Evolutionary conservation across 1,139 yeast species (phyloP).

Genomic region (Kodamaea alishanica): DNA sequence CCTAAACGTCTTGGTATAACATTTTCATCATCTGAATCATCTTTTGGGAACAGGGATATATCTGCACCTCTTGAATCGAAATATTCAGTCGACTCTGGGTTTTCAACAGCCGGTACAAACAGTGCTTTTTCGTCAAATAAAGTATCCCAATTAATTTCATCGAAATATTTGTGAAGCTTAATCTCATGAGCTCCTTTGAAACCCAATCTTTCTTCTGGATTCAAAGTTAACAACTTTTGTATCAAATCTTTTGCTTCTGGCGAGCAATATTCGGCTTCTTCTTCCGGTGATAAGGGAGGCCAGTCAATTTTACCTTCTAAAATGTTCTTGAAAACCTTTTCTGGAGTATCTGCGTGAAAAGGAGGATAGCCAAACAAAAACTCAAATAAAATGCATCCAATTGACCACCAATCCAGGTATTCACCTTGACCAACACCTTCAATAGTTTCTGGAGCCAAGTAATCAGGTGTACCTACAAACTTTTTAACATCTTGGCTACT

Average conservation of each 20-base stretch:
- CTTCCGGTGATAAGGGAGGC: conserved; percentile 62
- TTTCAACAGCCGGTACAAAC: conserved; percentile 73
- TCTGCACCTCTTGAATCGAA: conserved; percentile 90
- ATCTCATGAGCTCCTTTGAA: conserved; percentile 75
- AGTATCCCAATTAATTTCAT: conserved; percentile 68
- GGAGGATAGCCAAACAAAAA: conserved; percentile 94
- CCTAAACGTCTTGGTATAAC: conserved; percentile 4
- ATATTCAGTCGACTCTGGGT: conserved; percentile 88
- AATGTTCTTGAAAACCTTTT: conserved; percentile 77
- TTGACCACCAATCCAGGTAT: conserved; percentile 97
- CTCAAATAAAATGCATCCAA: conserved; percentile 93
- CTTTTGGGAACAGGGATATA: conserved; percentile 57
- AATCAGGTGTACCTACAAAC: conserved; percentile 97
- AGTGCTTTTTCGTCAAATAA: conserved; percentile 75
- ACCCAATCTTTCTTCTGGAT: conserved; percentile 71
- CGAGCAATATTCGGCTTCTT: conserved; percentile 52
- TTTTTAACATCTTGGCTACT: conserved; percentile 40
- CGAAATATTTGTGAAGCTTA: conserved; percentile 71
- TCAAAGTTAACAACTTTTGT: conserved; percentile 52
- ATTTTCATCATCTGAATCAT: conserved; percentile 37
- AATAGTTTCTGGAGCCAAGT: conserved; percentile 94
- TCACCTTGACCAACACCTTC: conserved; percentile 81
- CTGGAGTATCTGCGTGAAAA: conserved; percentile 81
- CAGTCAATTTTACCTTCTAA: conserved; percentile 72
- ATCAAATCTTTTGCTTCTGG: conserved; percentile 75